A percentile compares a stretch with the other conserved stretches of the same genome.
These are phyloP conservation scores for Wickerhamomyces pijperi DNA, from an alignment of 805 yeast species.

Conservation along the genomic window DNA sequence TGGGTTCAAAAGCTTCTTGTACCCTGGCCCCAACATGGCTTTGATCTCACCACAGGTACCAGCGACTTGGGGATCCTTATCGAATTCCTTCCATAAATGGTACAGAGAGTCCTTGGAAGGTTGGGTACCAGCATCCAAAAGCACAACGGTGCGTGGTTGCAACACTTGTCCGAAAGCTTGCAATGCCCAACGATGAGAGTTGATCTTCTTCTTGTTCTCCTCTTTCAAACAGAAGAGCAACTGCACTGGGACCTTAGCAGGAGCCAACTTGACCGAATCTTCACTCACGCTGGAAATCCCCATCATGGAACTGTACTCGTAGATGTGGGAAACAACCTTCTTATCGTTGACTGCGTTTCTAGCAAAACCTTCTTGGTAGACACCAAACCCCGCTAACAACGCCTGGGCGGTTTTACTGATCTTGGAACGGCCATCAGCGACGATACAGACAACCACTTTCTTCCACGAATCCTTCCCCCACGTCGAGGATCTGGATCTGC, in stretches of 20 bases:
- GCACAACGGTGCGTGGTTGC: conserved; percentile 71
- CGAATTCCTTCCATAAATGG: conserved; percentile 82
- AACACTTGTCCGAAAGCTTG: conserved; percentile 82
- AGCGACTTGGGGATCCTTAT: conserved; percentile 66
- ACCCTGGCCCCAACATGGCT: conserved; percentile 63
- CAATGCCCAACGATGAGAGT: conserved; percentile 95
- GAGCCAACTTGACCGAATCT: conserved; percentile 53
- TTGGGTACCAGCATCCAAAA: conserved; percentile 91
- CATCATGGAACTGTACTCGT: conserved; percentile 88
- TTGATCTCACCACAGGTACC: conserved; percentile 98
- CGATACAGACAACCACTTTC: conserved; percentile 79
- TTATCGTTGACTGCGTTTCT: conserved; percentile 79
- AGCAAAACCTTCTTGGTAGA: conserved; percentile 93
- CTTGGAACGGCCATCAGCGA: conserved; percentile 86
- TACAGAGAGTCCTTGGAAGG: conserved; percentile 79
- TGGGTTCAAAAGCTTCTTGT: conserved; percentile 58
- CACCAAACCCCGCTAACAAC: conserved; percentile 76
- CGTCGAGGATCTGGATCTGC: conserved; percentile 50
- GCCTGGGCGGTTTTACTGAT: conserved; percentile 72
- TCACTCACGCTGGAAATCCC: conserved; percentile 63
- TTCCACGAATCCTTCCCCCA: conserved; percentile 99
- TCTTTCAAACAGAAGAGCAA: conserved; percentile 85
- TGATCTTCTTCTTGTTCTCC: conserved; percentile 78
- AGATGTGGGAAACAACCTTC: conserved; percentile 76
- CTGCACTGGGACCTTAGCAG: conserved; percentile 75